Evolutionary conservation across 148 eudicot species (phyloP), one percentile per base, ranked within the genome.

Genomic region (Persicaria maculosa): DNA sequence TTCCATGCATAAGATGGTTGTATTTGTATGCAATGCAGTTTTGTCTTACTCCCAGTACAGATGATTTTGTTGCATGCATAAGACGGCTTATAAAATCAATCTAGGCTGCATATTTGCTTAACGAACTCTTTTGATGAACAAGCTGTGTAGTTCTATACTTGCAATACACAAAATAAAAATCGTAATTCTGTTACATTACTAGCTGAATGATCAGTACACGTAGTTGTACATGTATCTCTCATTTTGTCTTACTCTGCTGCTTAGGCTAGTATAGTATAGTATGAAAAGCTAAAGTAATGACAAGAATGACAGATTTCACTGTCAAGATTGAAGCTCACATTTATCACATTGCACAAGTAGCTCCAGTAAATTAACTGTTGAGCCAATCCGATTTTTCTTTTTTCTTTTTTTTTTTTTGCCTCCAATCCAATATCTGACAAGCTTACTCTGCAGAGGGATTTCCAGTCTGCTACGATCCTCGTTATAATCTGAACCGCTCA

Each of bases 401-500:
- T 25, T 36, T 62, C 7, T 62, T 44, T 12, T 31, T 25, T 36
- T 62, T 11, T 52, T 52, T 52, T 52, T 52, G 44, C 36, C 68
- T 31, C 68, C 44, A 62, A 31, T 31, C 68, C 31, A 62, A 62
- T 62, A 62, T 36, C 14, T 11, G 68, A 59, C 36, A 68, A 50
- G 59, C 25, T 64, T 77, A 50, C 50, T 46, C 17, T 54, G 61
- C 87, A 85, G 88, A 80, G 65, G 87, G 73, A 71, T 77, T 77
- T 73, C 80, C 75, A 59, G 77, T 50, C 47, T 79, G 77, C 79
- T 72, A 72, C 45, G 44, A 67, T 54, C 74, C 75, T 45, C 80
- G 50, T 57, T 73, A 79, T 73, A 76, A 76, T 76, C 78, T 77
- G 44, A 84, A 75, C 80, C 73, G 84, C 19, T 79, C 87, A 10